A percentile compares a stretch with the other conserved stretches of the same genome.
phyloP scores from a whole-genome alignment of 2,329 filamentous ascomycete species.

The Penicillium sclerotigenum region DNA sequence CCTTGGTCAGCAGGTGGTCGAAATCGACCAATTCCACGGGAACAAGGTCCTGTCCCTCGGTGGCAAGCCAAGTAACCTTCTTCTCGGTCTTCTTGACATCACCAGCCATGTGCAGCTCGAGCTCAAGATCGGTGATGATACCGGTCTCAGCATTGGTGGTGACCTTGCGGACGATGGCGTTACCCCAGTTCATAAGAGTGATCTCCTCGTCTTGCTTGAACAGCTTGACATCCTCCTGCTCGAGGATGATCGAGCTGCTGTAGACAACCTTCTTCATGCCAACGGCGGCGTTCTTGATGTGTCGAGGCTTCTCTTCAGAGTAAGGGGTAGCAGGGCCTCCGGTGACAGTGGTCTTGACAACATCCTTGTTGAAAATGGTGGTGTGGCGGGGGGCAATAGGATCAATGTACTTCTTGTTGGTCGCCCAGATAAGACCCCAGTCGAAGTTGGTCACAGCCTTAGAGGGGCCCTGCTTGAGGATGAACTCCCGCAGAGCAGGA shows the following conservation, averaged over 20 bases:
- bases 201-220: slow-evolving; percentile 87
- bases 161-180: slow-evolving; percentile 50
- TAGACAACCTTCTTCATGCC: slow-evolving; percentile 83
- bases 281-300: slow-evolving; percentile 82
- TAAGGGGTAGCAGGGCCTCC: slow-evolving; percentile 62
- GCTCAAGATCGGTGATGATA: slow-evolving; percentile 66
- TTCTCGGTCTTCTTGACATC: slow-evolving; percentile 95
- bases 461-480: slow-evolving; percentile 50
- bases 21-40: slow-evolving; percentile 88
- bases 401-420: slow-evolving; percentile 80
- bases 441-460: slow-evolving; percentile 50
- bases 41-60: slow-evolving; percentile 70
- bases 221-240: slow-evolving; percentile 78
- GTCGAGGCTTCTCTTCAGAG: slow-evolving; percentile 75
- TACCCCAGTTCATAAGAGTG: slow-evolving; percentile 94
- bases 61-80: slow-evolving; percentile 92
- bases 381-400: slow-evolving; percentile 71
- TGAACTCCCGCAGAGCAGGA: slow-evolving; percentile 49
- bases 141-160: slow-evolving; percentile 49
- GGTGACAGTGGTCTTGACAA: slow-evolving; percentile 67
- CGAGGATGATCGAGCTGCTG: slow-evolving; percentile 71
- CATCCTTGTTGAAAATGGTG: slow-evolving; percentile 66
- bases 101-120: slow-evolving; percentile 86
- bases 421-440: slow-evolving; percentile 50
- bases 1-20: slow-evolving; percentile 92